These are phyloP conservation scores for Colletotrichum spinosum DNA, from an alignment of 2,329 filamentous ascomycete genomes.

Conservation along the genomic window DNA sequence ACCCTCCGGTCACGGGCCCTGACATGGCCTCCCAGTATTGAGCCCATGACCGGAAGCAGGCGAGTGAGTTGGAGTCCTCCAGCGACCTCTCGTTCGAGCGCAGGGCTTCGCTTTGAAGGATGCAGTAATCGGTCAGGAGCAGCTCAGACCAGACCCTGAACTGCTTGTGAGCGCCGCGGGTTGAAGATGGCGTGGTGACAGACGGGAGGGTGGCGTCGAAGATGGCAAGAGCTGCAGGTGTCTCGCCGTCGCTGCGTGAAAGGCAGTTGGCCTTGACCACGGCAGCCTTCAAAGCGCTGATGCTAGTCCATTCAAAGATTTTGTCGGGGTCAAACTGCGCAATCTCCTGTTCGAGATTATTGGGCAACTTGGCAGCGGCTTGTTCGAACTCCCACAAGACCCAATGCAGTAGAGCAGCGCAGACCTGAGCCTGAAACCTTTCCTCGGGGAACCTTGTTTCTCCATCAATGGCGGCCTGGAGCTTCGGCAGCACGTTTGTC, in stretches of 20 bases:
- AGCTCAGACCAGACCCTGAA: conserved; percentile 83
- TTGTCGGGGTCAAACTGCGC: conserved; percentile 63
- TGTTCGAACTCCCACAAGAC: conserved; percentile 75
- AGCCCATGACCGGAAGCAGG: conserved; percentile 75
- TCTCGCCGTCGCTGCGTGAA: conserved; percentile 57
- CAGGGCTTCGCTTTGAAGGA: conserved; percentile 72
- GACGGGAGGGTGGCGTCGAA: conserved; percentile 76
- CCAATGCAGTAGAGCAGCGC: conserved; percentile 88
- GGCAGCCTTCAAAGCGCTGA: conserved; percentile 82
- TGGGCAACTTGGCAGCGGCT: conserved; percentile 72
- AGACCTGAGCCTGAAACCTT: conserved; percentile 83
- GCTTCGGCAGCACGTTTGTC: conserved; percentile 58
- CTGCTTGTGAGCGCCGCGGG: conserved; percentile 69
- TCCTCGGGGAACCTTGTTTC: conserved; percentile 67
- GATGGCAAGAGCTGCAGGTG: conserved; percentile 71
- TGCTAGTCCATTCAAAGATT: conserved; percentile 80
- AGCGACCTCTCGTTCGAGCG: conserved; percentile 63
- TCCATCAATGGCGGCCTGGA: conserved; percentile 68
- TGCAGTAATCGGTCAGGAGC: conserved; percentile 79
- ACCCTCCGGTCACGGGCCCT: conserved; percentile 62
- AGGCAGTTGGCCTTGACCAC: conserved; percentile 80
- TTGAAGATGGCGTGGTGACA: conserved; percentile 64
- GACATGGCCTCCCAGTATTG: conserved; percentile 72
- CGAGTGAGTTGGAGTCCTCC: conserved; percentile 64
- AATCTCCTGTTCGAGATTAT: conserved; percentile 68